Percentiles rank a stretch among this genome's conserved stretches.
Evolutionary conservation across 768 basidiomycete species (phyloP).

Genomic region (Leccinum longicurvipes): DNA sequence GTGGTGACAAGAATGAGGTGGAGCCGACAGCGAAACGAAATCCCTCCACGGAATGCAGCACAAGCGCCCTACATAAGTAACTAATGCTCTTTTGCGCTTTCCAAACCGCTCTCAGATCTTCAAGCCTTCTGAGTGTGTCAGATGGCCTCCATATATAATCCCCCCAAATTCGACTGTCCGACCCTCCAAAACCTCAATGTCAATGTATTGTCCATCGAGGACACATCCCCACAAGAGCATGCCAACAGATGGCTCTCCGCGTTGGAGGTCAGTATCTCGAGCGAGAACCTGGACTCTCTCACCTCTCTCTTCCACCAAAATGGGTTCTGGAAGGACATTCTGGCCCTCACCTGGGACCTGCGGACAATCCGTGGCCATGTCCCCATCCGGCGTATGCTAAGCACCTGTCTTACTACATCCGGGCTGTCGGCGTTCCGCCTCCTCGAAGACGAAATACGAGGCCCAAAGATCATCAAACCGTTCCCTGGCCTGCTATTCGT

Average conservation of each 20-base stretch:
- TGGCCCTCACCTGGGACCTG: conserved; percentile 54
- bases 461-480: conserved; percentile 34
- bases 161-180: conserved; percentile 10
- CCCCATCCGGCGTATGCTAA: conserved; percentile 36
- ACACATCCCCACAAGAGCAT: conserved; percentile 6
- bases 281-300: background rate
- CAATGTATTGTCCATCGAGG: conserved; percentile 6
- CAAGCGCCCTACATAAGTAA: too few relatives aligned
- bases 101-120: too few relatives aligned
- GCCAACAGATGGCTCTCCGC: conserved; percentile 19
- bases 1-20: too few relatives aligned
- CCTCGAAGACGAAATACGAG: conserved; percentile 24
- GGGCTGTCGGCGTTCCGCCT: conserved; percentile 16
- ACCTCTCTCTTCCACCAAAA: conserved; percentile 19
- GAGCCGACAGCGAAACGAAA: too few relatives aligned
- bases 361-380: conserved; percentile 42
- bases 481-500: conserved; percentile 57
- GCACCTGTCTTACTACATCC: conserved; percentile 31
- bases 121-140: too few relatives aligned
- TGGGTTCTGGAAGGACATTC: conserved; percentile 50
- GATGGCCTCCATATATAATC: background rate
- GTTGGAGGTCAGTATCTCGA: conserved; percentile 9
- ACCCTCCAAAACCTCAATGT: conserved; percentile 19
- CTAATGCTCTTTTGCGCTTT: too few relatives aligned
- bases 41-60: too few relatives aligned